Conservation (phyloP, 2,329 filamentous ascomycete genomes). For the Lachnellula cervina region DNA sequence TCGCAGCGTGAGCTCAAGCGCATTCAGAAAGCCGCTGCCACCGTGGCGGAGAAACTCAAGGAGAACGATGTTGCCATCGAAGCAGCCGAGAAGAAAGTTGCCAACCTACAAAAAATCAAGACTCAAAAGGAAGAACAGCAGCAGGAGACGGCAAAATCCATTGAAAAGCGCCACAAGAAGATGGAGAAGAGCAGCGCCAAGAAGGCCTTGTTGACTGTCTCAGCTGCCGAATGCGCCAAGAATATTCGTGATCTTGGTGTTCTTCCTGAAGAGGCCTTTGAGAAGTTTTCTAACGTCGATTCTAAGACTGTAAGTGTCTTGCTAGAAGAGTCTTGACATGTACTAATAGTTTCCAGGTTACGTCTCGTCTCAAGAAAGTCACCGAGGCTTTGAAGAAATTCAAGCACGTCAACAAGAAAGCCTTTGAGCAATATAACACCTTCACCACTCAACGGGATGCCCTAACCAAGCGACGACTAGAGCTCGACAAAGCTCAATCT, state of each 20-base stretch:
- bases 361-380: slow-evolving; percentile 71
- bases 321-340: neutral
- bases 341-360: slow-evolving; percentile 19
- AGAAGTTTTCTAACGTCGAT: slow-evolving; percentile 80
- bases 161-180: slow-evolving; percentile 80
- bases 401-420: slow-evolving; percentile 98
- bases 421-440: slow-evolving; percentile 97
- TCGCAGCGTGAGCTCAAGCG: slow-evolving; percentile 78
- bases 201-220: slow-evolving; percentile 72
- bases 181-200: slow-evolving; percentile 91
- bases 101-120: slow-evolving; percentile 40
- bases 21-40: slow-evolving; percentile 61
- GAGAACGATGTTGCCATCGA: slow-evolving; percentile 74
- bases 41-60: slow-evolving; percentile 62
- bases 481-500: slow-evolving; percentile 78
- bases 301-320: slow-evolving; percentile 60
- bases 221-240: slow-evolving; percentile 74
- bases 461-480: slow-evolving; percentile 75
- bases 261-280: slow-evolving; percentile 87
- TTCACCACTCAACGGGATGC: slow-evolving; percentile 91
- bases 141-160: slow-evolving; percentile 69
- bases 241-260: slow-evolving; percentile 92
- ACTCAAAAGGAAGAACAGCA: slow-evolving; percentile 65
- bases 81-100: slow-evolving; percentile 36
- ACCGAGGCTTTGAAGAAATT: slow-evolving; percentile 94